A percentile compares a stretch with the other conserved stretches of the same genome.
phyloP scores from a whole-genome alignment of 345 rosid genomes.

The Gossypium herbaceum region DNA sequence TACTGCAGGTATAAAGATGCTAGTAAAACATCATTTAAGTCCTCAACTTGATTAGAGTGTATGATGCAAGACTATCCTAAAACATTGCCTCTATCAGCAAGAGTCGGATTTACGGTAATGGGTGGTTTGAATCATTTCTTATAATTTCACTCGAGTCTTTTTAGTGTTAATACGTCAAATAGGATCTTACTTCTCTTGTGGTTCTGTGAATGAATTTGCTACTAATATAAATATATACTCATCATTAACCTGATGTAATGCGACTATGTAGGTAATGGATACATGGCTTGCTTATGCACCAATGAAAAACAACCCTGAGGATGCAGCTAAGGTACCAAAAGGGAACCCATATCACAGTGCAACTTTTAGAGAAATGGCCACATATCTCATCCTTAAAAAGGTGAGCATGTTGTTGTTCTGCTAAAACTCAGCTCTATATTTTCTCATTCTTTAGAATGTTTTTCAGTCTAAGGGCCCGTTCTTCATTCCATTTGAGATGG shows the following conservation, averaged over 20 bases:
- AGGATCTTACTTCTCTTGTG: neutral
- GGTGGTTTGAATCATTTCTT: neutral
- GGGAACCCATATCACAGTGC: constrained; percentile 72
- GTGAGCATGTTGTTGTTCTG: constrained; percentile 18
- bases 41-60: constrained; percentile 58
- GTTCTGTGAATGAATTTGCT: neutral
- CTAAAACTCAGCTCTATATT: neutral
- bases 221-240: neutral
- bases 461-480: too few species aligned
- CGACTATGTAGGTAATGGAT: constrained; percentile 44
- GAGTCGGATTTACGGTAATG: constrained; percentile 62
- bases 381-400: constrained; percentile 41
- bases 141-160: neutral
- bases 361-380: too few species aligned
- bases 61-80: constrained; percentile 97
- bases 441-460: neutral
- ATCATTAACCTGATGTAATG: neutral
- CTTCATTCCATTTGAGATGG: too few species aligned
- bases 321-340: constrained; percentile 73
- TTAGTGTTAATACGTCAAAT: neutral
- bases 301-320: constrained; percentile 67
- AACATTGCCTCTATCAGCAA: constrained; percentile 79
- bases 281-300: constrained; percentile 70
- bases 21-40: constrained; percentile 51
- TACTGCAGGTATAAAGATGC: constrained; percentile 81